Evolutionary conservation across 345 rosid species (phyloP), one percentile per base, ranked within the genome.

Genomic region (Corchorus capsularis): DNA sequence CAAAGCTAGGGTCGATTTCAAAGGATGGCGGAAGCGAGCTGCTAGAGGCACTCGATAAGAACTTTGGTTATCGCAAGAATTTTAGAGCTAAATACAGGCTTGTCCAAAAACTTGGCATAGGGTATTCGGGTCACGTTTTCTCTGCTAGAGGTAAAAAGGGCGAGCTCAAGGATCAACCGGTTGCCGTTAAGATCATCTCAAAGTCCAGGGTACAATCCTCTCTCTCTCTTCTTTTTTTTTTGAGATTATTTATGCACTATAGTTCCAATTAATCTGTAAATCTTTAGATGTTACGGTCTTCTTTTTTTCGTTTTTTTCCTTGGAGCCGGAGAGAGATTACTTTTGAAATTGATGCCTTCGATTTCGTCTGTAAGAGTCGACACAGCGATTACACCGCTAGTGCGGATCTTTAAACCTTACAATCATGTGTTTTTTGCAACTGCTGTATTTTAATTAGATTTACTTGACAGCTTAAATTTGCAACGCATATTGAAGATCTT

Each of bases 91-190:
- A 88, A 82, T 92, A 88, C 49, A 95, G 90, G 79, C 84, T 92
- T 59, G 97, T 95, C 55, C 86, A 89, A 79, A 95, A 90, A 79
- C 84, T 92, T 3, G 97, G 97, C 62, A 82, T 92, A 82, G 97
- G 97, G 75, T 95, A 90, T 86, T 92, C 90, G 66, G 97, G 97
- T 82, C 93, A 92, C 72, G 90, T 95, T 60, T 92, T 94, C 84
- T 85, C 91, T 17, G 97, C 88, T 3, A 87, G 86, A 77, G 92
- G 82, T 4, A 92, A 88, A 73, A 92, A 89, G 67, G 97, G 95
- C 8, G 93, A 87, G 72, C 79, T 85, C 61, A 92, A 83, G 72
- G 97, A 90, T 85, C 92, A 83, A 39, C 80, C 85, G 0, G 81
- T 92, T 71, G 97, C 97, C 65, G 97, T 92, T 53, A 92, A 92